These are phyloP conservation scores for Amanita pseudoporphyria DNA, from an alignment of 768 basidiomycete genomes.

Conservation along the genomic window DNA sequence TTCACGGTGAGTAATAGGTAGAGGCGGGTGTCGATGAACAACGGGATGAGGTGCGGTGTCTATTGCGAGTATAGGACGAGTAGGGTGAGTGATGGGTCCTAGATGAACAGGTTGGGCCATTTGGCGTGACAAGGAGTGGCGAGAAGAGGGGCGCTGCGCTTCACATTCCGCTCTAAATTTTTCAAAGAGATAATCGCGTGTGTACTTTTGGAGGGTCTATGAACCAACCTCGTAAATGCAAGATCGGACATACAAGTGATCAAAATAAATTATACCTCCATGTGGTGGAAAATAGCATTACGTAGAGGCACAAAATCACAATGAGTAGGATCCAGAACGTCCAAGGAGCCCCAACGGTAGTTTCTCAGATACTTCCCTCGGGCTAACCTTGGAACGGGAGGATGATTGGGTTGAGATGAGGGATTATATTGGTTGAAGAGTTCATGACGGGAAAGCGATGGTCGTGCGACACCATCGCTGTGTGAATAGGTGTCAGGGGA, in stretches of 20 bases:
- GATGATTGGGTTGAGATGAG: constrained; percentile 27
- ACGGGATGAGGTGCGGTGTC: constrained; percentile 45
- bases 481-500: constrained; percentile 80
- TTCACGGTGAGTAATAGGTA: constrained; percentile 35
- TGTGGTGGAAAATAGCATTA: constrained; percentile 76
- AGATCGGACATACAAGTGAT: constrained; percentile 11
- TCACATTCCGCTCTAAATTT: constrained; percentile 59
- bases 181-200: constrained; percentile 72
- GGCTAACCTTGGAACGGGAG: constrained; percentile 33
- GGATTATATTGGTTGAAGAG: constrained; percentile 68
- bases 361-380: constrained; percentile 59
- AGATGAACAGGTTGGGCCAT: constrained; percentile 30
- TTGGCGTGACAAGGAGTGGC: constrained; percentile 36
- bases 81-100: constrained; percentile 32
- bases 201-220: constrained; percentile 80
- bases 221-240: constrained; percentile 11
- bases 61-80: constrained; percentile 52
- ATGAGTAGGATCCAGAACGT: constrained; percentile 70
- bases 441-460: constrained; percentile 54
- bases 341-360: constrained; percentile 81
- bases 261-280: constrained; percentile 53
- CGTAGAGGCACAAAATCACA: constrained; percentile 76
- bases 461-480: constrained; percentile 64
- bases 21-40: constrained; percentile 34
- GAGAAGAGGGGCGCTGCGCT: constrained; percentile 37